A percentile compares a stretch with the other conserved stretches of the same genome.
Conservation (phyloP, 352 stramenopile species). For the Globisporangium orthogonon region DNA sequence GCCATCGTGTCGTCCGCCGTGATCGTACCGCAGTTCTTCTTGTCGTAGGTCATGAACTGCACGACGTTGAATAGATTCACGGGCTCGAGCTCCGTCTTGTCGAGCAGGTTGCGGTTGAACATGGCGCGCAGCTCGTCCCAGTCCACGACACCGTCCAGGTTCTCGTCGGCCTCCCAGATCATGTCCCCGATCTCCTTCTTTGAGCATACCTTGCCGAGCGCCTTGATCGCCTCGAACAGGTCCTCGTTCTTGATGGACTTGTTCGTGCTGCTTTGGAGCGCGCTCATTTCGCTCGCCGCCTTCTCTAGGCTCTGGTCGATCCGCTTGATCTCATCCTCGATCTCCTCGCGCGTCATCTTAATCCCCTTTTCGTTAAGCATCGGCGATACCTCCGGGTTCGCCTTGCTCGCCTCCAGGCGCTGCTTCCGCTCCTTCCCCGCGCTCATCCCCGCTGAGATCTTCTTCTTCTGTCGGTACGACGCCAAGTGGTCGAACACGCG, state of each 20-base stretch:
- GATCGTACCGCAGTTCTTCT: conserved; percentile 92
- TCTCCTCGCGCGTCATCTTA: conserved; percentile 75
- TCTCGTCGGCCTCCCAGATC: conserved; percentile 98
- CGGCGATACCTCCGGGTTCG: conserved; percentile 64
- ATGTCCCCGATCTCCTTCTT: conserved; percentile 97
- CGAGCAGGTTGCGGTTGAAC: conserved; percentile 95
- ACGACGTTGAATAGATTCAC: conserved; percentile 95
- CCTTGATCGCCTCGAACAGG: conserved; percentile 91
- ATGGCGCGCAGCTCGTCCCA: conserved; percentile 95
- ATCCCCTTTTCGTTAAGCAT: conserved; percentile 73
- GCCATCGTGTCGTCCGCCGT: conserved; percentile 98
- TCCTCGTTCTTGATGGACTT: conserved; percentile 90
- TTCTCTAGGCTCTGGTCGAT: conserved; percentile 57
- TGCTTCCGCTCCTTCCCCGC: conserved; percentile 51
- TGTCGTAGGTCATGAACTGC: conserved; percentile 98
- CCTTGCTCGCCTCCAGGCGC: conserved; percentile 48
- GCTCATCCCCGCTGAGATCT: conserved; percentile 31
- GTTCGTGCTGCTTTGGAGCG: conserved; percentile 39
- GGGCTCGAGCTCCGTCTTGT: conserved; percentile 94
- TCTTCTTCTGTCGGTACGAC: conserved; percentile 88
- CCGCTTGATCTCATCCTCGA: conserved; percentile 69
- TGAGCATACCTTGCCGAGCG: conserved; percentile 86
- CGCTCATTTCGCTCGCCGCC: conserved; percentile 32
- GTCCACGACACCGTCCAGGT: conserved; percentile 92
- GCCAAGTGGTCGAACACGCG: conserved; percentile 93